Conservation (phyloP, 2,329 filamentous ascomycete genomes). For the Colletotrichum graminicola region DNA sequence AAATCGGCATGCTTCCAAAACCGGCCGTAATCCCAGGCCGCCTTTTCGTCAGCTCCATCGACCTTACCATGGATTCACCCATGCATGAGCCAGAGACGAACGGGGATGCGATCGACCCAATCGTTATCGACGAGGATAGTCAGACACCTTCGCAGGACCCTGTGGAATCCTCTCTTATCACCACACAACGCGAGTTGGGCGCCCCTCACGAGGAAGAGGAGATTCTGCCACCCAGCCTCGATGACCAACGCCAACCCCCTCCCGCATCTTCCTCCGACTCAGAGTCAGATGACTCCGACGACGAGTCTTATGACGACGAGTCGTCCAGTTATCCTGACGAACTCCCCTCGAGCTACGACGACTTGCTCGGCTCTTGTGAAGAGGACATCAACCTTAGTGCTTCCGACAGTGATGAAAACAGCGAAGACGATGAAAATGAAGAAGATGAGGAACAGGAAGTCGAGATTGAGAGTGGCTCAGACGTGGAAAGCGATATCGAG, state of each 20-base stretch:
- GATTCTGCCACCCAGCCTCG: background rate
- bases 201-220: slow-evolving; percentile 31
- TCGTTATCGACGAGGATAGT: slow-evolving; percentile 9
- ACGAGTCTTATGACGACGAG: slow-evolving; percentile 11
- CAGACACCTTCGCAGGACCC: background rate
- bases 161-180: background rate
- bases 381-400: slow-evolving; percentile 33
- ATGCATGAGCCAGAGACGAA: background rate
- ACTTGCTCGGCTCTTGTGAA: slow-evolving; percentile 10
- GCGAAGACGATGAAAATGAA: slow-evolving; percentile 45
- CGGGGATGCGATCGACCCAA: background rate
- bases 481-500: slow-evolving; percentile 12
- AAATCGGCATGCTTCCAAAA: background rate
- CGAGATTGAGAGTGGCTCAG: slow-evolving; percentile 34
- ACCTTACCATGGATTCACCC: slow-evolving; percentile 26
- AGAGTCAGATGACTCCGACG: slow-evolving; percentile 12
- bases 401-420: slow-evolving; percentile 49
- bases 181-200: slow-evolving; percentile 5
- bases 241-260: background rate
- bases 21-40: background rate
- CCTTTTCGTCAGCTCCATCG: slow-evolving; percentile 14
- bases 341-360: slow-evolving; percentile 2
- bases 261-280: background rate
- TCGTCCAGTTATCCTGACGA: slow-evolving; percentile 22
- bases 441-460: slow-evolving; percentile 45